Evolutionary conservation across 352 stramenopile species (phyloP), one percentile per base, ranked within the genome.

Genomic region (Pythium vanterpoolii): DNA sequence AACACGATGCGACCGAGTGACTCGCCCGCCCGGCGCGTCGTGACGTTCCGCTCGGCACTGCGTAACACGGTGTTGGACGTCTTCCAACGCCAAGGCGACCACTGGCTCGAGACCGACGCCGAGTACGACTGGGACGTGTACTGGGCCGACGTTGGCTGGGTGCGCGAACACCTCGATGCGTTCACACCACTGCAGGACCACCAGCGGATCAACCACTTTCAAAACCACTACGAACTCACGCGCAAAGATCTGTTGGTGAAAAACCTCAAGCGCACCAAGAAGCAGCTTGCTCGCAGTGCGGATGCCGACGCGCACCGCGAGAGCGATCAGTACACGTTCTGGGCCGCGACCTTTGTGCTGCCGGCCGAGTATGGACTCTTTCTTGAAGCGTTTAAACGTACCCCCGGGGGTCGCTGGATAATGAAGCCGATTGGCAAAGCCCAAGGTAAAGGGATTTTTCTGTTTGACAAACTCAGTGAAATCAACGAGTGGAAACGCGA

Each of bases 191-290:
- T 86, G 58, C 71, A 86, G 50, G 79, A 87, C 52, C 73, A 87
- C 39, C 78, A 97, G 74, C 69, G 83, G 11, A 73, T 98, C 26
- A 98, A 97, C 74, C 91, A 97, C 60, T 98, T 97, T 68, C 85
- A 90, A 48, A 98, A 98, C 69, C 87, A 96, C 66, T 96, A 96
- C 56, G 91, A 98, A 64, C 82, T 98, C 56, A 97, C 86, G 24
- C 72, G 90, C 18, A 98, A 97, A 56, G 87, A 96, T 48, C 55
- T 95, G 33, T 61, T 96, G 18, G 76, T 94, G 19, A 96, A 97
- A 69, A 98, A 98, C 62, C 72, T 98, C 48, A 97, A 98, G 72
- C 79, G 89, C 44, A 89, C 89, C 62, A 92, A 92, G 62, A 74
- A 79, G 48, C 78, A 93, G 61, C 74, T 96, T 5, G 72, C 95